Conservation (phyloP, 2,329 filamentous ascomycete species). For the Fusarium haematococcum region DNA sequence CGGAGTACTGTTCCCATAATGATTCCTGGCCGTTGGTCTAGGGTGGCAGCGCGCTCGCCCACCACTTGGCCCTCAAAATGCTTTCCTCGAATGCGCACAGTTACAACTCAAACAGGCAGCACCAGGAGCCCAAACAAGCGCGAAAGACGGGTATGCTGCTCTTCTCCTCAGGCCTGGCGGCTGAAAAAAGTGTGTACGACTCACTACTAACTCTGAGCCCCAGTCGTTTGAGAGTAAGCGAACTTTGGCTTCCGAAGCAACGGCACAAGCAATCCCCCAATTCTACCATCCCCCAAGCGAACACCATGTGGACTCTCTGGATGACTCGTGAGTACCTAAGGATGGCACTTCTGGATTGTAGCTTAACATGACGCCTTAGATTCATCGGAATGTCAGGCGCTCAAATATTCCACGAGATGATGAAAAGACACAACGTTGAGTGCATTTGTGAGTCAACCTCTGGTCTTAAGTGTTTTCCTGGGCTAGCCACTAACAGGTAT, state of each 20-base stretch:
- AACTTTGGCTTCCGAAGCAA: background rate
- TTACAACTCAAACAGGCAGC: background rate
- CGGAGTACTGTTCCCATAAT: background rate
- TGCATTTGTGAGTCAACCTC: slow-evolving; percentile 82
- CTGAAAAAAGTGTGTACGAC: background rate
- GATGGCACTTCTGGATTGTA: background rate
- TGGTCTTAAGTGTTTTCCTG: slow-evolving; percentile 7
- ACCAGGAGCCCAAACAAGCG: background rate
- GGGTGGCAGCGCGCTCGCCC: background rate
- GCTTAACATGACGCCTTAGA: slow-evolving; percentile 52
- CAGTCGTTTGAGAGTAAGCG: background rate
- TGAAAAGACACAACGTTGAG: slow-evolving; percentile 91
- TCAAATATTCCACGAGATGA: slow-evolving; percentile 99
- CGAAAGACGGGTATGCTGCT: background rate
- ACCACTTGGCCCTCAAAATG: background rate
- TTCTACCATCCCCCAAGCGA: background rate
- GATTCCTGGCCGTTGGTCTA: background rate
- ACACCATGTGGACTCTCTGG: background rate
- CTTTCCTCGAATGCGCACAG: background rate
- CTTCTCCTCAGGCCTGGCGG: background rate
- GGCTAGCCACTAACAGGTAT: slow-evolving; percentile 35
- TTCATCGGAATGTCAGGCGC: slow-evolving; percentile 96
- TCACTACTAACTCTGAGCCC: background rate
- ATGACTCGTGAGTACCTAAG: background rate
- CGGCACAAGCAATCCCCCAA: background rate